phyloP scores from a whole-genome alignment of 139 green algal species.

The Chlamydomonas urium region DNA sequence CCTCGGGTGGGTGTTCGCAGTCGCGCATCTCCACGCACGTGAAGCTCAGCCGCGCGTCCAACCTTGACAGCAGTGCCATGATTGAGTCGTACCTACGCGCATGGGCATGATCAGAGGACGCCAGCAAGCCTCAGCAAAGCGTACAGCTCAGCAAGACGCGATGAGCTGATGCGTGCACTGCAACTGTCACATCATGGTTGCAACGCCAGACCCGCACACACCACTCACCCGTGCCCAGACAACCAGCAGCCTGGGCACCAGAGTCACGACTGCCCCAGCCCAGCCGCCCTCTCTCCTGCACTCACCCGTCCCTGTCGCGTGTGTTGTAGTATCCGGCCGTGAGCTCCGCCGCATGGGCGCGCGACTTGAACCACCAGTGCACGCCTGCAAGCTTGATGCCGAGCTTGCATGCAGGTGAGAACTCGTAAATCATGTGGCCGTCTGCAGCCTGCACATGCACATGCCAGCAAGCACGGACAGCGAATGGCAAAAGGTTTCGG shows the following conservation, averaged over 20 bases:
- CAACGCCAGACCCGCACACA: too few relatives aligned
- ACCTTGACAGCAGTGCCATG: slow-evolving; percentile 24
- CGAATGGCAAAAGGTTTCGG: too few relatives aligned
- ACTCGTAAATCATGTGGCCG: slow-evolving; percentile 63
- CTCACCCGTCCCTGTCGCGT: slow-evolving; percentile 72
- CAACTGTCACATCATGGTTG: too few relatives aligned
- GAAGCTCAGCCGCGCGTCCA: slow-evolving; percentile 84
- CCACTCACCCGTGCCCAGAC: too few relatives aligned
- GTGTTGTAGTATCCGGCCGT: slow-evolving; percentile 99
- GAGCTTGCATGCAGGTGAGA: slow-evolving; percentile 62
- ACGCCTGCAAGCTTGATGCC: slow-evolving; percentile 92
- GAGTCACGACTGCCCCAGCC: too few relatives aligned
- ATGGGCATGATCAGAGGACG: too few relatives aligned
- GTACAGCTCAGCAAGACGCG: too few relatives aligned
- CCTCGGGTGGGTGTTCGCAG: slow-evolving; percentile 91
- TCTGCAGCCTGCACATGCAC: slow-evolving; percentile 42
- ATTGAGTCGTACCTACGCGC: slow-evolving; percentile 40
- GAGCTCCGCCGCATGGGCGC: slow-evolving; percentile 90
- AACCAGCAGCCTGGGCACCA: too few relatives aligned
- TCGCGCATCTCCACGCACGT: slow-evolving; percentile 99
- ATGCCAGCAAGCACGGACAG: too few relatives aligned
- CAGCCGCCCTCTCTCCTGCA: too few relatives aligned
- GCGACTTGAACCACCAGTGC: slow-evolving; percentile 98
- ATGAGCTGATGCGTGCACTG: too few relatives aligned
- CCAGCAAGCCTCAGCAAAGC: too few relatives aligned